A percentile compares a stretch with the other conserved stretches of the same genome.
These are phyloP conservation scores for Puccinia polysora DNA, from an alignment of 1,284 basidiomycete species.

Conservation along the genomic window DNA sequence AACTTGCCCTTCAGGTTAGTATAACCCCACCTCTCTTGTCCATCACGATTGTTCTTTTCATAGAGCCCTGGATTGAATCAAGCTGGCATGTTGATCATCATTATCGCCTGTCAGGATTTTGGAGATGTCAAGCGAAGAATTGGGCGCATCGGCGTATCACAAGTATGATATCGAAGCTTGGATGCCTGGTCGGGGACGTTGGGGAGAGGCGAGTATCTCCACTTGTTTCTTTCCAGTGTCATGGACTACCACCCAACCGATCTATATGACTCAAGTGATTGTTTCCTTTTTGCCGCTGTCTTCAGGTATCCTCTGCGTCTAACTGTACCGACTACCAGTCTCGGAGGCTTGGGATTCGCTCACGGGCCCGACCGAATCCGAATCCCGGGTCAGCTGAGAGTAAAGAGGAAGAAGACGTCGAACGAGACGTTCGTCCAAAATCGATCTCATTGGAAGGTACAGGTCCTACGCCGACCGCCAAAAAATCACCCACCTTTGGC, in stretches of 20 bases:
- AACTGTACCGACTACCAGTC: constrained; percentile 94
- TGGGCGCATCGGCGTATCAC: constrained; percentile 86
- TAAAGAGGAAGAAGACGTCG: background rate
- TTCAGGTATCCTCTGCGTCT: constrained; percentile 81
- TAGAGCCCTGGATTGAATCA: no score
- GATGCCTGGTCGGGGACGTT: constrained; percentile 95
- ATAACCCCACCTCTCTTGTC: background rate
- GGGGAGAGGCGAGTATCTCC: constrained; percentile 77
- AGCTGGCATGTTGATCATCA: no score
- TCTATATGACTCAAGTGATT: no score
- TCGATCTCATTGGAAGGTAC: no score
- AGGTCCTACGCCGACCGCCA: background rate
- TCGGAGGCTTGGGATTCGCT: constrained; percentile 69
- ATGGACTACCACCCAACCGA: no score
- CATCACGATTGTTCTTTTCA: no score
- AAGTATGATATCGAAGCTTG: constrained; percentile 98
- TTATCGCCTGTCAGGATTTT: no score
- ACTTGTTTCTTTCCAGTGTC: no score
- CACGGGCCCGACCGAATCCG: background rate
- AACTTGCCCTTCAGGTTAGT: constrained; percentile 70
- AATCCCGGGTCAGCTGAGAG: no score
- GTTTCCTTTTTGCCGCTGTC: no score
- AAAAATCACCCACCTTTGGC: no score
- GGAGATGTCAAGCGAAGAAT: constrained; percentile 96
- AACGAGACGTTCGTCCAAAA: no score